Conservation (phyloP, 192 early-diverging fungal genomes). For the Linnemannia schmuckeri region DNA sequence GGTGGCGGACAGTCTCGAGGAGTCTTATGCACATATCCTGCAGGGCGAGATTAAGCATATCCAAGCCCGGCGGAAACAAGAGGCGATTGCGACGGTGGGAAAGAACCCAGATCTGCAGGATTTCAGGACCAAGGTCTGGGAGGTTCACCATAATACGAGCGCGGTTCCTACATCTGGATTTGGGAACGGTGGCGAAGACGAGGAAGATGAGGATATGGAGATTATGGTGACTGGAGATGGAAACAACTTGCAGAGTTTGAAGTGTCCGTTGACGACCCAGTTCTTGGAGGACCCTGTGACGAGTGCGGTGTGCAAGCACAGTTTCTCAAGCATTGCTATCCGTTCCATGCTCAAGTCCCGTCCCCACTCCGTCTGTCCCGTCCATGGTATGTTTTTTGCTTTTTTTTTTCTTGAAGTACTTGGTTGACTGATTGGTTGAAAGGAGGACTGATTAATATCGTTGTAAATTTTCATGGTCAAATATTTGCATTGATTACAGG, state of each 20-base stretch:
- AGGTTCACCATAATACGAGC: conserved; percentile 34
- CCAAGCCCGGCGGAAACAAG: conserved; percentile 33
- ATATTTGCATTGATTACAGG: conserved; percentile 27
- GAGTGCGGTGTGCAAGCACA: conserved; percentile 66
- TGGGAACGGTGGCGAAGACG: conserved; percentile 16
- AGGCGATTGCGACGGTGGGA: conserved; percentile 12
- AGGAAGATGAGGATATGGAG: conserved; percentile 47
- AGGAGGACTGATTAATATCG: background rate
- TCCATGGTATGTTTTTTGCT: conserved; percentile 29
- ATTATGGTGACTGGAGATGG: conserved; percentile 35
- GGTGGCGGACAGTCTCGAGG: background rate
- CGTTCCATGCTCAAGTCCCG: conserved; percentile 15
- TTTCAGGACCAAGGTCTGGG: conserved; percentile 46
- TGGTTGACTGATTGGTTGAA: background rate
- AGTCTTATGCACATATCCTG: conserved; percentile 16
- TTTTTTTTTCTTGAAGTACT: conserved; percentile 1
- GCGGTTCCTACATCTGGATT: conserved; percentile 16
- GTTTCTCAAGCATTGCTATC: conserved; percentile 64
- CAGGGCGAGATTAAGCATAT: conserved; percentile 30
- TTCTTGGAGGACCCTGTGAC: conserved; percentile 68
- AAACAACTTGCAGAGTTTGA: conserved; percentile 21
- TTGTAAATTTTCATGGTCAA: background rate
- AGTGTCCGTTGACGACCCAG: conserved; percentile 66
- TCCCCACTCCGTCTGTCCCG: conserved; percentile 19
- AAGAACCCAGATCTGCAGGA: conserved; percentile 30